These are phyloP conservation scores for Solidago caesia DNA, from an alignment of 129 eudicot genomes.

Conservation along the genomic window DNA sequence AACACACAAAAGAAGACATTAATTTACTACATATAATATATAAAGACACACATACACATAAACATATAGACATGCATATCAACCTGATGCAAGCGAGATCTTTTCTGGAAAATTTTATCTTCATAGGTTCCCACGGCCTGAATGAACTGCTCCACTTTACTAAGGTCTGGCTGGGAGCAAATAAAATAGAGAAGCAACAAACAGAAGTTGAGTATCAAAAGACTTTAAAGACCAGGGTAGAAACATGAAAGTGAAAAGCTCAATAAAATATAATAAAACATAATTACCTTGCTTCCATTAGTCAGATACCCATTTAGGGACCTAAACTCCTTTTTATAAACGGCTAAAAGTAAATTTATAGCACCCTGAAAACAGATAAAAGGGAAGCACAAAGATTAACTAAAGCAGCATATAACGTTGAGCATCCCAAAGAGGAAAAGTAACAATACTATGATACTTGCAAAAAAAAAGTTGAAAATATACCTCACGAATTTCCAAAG, in stretches of 20 bases:
- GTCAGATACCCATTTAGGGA: conserved; percentile 79
- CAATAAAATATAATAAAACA: conserved; percentile 6
- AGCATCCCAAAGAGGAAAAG: background rate
- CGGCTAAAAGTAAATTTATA: conserved; percentile 84
- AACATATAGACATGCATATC: background rate
- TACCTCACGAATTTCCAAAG: conserved; percentile 98
- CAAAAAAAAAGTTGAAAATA: conserved; percentile 18
- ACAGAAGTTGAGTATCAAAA: conserved; percentile 9
- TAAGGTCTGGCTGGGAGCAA: conserved; percentile 65
- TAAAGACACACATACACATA: background rate
- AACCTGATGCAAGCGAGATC: conserved; percentile 85
- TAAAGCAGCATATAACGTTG: background rate
- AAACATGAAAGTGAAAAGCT: background rate
- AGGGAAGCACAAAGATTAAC: background rate
- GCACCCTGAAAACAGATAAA: conserved; percentile 63
- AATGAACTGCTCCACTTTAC: conserved; percentile 85
- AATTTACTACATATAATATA: background rate
- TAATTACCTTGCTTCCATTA: conserved; percentile 78
- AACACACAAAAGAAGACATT: conserved; percentile 6
- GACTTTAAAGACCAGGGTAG: conserved; percentile 9
- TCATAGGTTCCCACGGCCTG: conserved; percentile 96
- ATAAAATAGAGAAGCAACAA: conserved; percentile 23
- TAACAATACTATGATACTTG: background rate
- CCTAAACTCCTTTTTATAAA: conserved; percentile 84
- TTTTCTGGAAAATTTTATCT: conserved; percentile 86